Evolutionary conservation across 2,329 filamentous ascomycete species (phyloP), one percentile per base, ranked within the genome.

Genomic region (Alternaria arborescens): DNA sequence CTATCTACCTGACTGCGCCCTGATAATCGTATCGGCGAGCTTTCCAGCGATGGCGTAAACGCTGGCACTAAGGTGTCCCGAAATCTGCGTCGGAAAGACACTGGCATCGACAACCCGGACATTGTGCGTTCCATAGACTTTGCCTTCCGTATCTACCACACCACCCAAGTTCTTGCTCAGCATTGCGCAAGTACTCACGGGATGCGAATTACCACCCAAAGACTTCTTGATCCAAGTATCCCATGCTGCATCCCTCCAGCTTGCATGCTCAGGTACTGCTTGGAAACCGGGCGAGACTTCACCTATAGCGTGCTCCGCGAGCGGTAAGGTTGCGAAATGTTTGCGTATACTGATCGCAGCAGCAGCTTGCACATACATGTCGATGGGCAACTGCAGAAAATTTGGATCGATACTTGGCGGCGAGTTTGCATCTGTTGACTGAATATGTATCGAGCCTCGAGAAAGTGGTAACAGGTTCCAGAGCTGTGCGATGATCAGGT

Each of bases 331-430:
- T 3, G 63, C 54, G 46, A 74, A 73, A 12, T 77, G 67, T 26
- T 75, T 61, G 7, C 77, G 74, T 4, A 75, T 64, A 22, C 70
- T 75, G 51, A 76, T 68, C 22, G 77, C 76, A 3, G 69, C 69
- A 3, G 71, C 75, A 3, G 76, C 69, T 61, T 80, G 78, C 8
- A 79, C 65, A 6, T 65, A 60, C 2, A 69, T 60, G 54, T 83
- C 80, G 32, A 78, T 77, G 3, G 78, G 74, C 10, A 82, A 71
- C 52, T 78, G 74, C 64, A 82, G 78, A 65, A 80, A 82, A 51
- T 78, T 78, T 2, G 81, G 80, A 56, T 83, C 71, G 64, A 83
- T 79, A 16, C 41, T 52, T 0, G 82, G 81, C 7, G 73, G 62
- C 36, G 77, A 59, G 20, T 75, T 70, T 3, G 77, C 74, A 18